Percentiles rank a stretch among this genome's conserved stretches.
Evolutionary conservation across 495 filamentous ascomycete genomes (phyloP).

Genomic region (Pseudotulostoma volvatum): DNA sequence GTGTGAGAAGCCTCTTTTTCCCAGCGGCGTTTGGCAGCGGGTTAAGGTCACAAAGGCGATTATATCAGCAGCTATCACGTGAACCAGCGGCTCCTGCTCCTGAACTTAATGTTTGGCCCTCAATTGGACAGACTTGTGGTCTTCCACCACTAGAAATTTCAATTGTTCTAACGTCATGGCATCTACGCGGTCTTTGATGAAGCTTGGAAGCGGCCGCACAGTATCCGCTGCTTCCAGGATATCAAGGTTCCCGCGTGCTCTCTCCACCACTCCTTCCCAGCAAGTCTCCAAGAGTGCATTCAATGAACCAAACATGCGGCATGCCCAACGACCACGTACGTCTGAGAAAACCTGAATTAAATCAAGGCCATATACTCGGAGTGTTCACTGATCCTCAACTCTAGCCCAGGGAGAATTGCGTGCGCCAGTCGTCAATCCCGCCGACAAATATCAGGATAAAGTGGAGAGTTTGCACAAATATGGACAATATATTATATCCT

Average conservation of each 20-base stretch:
- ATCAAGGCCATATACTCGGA: too few species aligned
- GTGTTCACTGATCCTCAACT: too few species aligned
- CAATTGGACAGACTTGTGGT: too few species aligned
- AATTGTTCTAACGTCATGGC: slow-evolving; percentile 26
- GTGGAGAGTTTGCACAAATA: slow-evolving; percentile 77
- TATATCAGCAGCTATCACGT: too few species aligned
- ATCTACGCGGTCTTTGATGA: slow-evolving; percentile 46
- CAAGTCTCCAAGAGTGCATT: slow-evolving; percentile 36
- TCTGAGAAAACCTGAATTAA: slow-evolving; percentile 11
- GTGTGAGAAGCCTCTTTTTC: too few species aligned
- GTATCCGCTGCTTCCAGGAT: slow-evolving; percentile 43
- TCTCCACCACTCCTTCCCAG: slow-evolving; percentile 38
- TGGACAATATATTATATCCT: slow-evolving; percentile 90
- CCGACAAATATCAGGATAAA: slow-evolving; percentile 79
- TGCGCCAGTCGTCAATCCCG: slow-evolving; percentile 73
- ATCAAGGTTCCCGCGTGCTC: slow-evolving; percentile 34
- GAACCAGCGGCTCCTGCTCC: too few species aligned
- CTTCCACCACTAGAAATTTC: too few species aligned
- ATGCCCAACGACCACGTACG: slow-evolving; percentile 45
- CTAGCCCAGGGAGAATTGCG: slow-evolving; percentile 46
- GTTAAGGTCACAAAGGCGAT: too few species aligned
- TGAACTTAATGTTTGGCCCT: too few species aligned
- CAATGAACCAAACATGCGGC: slow-evolving; percentile 49
- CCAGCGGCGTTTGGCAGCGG: too few species aligned
- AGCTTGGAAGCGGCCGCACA: slow-evolving; percentile 45